Conservation (phyloP, 2,329 filamentous ascomycete species). For the Hypoxylon sp. region DNA sequence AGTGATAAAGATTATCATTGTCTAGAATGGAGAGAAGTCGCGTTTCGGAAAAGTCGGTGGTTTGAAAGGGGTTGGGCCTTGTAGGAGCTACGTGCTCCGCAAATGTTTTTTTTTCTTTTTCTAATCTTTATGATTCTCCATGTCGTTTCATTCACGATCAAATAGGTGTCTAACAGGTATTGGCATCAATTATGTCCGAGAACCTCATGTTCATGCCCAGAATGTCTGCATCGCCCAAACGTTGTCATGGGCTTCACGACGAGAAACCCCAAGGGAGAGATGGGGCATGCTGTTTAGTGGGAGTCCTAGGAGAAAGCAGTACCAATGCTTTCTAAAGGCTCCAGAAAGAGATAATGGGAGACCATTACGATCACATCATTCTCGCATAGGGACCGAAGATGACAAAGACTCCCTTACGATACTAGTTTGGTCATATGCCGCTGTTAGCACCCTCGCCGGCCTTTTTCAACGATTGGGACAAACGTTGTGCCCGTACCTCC, state of each 20-base stretch:
- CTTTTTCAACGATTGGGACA: slow-evolving; percentile 5
- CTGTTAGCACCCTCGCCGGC: slow-evolving; percentile 7
- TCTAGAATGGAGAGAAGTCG: neutral
- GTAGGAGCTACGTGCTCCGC: slow-evolving; percentile 44
- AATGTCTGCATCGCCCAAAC: neutral
- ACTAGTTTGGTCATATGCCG: neutral
- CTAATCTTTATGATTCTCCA: slow-evolving; percentile 4
- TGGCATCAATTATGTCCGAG: neutral
- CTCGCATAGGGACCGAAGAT: slow-evolving; percentile 2
- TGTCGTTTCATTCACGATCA: neutral
- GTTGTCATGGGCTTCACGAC: slow-evolving; percentile 34
- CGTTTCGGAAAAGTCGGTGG: slow-evolving; percentile 23
- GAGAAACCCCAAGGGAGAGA: slow-evolving; percentile 32
- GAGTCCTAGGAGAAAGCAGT: slow-evolving; percentile 33
- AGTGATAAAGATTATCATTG: neutral
- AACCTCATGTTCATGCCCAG: neutral
- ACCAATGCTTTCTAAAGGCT: slow-evolving; percentile 25
- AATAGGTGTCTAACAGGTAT: slow-evolving; percentile 33
- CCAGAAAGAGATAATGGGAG: slow-evolving; percentile 30
- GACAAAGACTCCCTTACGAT: neutral
- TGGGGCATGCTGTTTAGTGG: slow-evolving; percentile 33
- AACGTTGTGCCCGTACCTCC: neutral
- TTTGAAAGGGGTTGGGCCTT: slow-evolving; percentile 37
- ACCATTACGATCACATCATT: slow-evolving; percentile 15
- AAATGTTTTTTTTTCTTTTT: too few relatives aligned